Percentiles rank a stretch among this genome's conserved stretches.
These are phyloP conservation scores for Oldenlandia corymbosa DNA, from an alignment of 257 asterid genomes.

Conservation along the genomic window DNA sequence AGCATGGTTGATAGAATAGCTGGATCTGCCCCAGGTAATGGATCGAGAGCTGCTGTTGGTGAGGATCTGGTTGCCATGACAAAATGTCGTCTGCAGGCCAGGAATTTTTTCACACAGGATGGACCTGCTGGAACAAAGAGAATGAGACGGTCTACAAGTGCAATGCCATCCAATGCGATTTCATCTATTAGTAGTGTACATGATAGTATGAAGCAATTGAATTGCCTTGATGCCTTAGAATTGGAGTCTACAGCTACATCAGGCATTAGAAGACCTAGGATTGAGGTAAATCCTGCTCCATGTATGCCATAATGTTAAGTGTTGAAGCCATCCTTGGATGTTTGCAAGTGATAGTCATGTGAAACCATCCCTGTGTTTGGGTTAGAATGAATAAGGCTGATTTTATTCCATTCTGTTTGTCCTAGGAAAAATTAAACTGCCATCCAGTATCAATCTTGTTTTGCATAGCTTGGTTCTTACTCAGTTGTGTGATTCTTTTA, in stretches of 20 bases:
- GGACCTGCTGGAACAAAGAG: slow-evolving; percentile 75
- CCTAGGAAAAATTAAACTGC: too few species aligned
- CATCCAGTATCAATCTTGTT: too few species aligned
- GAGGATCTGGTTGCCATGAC: slow-evolving; percentile 99
- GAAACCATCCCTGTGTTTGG: neutral
- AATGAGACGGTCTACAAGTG: slow-evolving; percentile 77
- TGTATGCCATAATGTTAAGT: neutral
- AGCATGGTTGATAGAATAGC: slow-evolving; percentile 94
- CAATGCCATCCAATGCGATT: slow-evolving; percentile 60
- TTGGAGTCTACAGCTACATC: slow-evolving; percentile 92
- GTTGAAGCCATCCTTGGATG: neutral
- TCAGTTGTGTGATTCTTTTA: too few species aligned
- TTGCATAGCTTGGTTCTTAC: too few species aligned
- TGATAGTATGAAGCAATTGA: slow-evolving; percentile 54
- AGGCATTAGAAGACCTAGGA: slow-evolving; percentile 46
- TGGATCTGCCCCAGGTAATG: slow-evolving; percentile 98
- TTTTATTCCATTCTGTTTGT: too few species aligned
- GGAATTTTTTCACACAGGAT: slow-evolving; percentile 75
- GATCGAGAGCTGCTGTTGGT: slow-evolving; percentile 95
- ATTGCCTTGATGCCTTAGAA: slow-evolving; percentile 62
- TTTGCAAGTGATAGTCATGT: slow-evolving; percentile 3
- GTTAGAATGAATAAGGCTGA: neutral
- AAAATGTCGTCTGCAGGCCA: slow-evolving; percentile 80
- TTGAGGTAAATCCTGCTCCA: slow-evolving; percentile 45
- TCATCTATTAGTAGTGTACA: slow-evolving; percentile 70